Evolutionary conservation across 257 asterid genomes (phyloP), one percentile per base, ranked within the genome.

Genomic region (Petrea volubilis): DNA sequence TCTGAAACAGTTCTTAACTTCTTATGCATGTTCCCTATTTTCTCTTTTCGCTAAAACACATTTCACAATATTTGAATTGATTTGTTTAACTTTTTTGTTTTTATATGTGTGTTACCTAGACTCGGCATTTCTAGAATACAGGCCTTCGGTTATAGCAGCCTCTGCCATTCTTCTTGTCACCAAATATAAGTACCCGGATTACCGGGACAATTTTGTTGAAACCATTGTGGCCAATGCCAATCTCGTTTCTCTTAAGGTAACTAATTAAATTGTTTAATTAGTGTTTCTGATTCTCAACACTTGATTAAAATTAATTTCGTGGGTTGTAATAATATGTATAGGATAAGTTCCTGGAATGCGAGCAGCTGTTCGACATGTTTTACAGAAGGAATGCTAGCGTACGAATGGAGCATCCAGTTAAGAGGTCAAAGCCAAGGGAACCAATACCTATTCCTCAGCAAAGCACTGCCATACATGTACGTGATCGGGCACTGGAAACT

Each of bases 131-230:
- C 10, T 47, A 18, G 47, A 47, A 65, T 46, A 13, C 13, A 28
- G 21, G 60, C 71, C 71, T 9, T 65, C 71, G 46, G 60, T 65
- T 13, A 2, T 65, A 28, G 71, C 71, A 0, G 47, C 40, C 21
- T 15, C 60, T 7, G 71, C 71, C 28, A 6, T 18, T 24, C 9
- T n/a, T n/a, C n/a, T n/a, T n/a, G n/a, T n/a, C n/a, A n/a, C n/a
- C n/a, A n/a, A n/a, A n/a, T n/a, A n/a, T n/a, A n/a, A n/a, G n/a
- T n/a, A n/a, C n/a, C n/a, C n/a, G n/a, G n/a, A n/a, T n/a, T n/a
- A n/a, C n/a, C n/a, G n/a, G n/a, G n/a, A n/a, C n/a, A n/a, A n/a
- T n/a, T n/a, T n/a, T n/a, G n/a, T n/a, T n/a, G n/a, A n/a, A n/a
- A n/a, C n/a, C n/a, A n/a, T n/a, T n/a, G n/a, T n/a, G n/a, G n/a